Conservation (phyloP, 108 stramenopile species). For the Heterococcus sp. region DNA sequence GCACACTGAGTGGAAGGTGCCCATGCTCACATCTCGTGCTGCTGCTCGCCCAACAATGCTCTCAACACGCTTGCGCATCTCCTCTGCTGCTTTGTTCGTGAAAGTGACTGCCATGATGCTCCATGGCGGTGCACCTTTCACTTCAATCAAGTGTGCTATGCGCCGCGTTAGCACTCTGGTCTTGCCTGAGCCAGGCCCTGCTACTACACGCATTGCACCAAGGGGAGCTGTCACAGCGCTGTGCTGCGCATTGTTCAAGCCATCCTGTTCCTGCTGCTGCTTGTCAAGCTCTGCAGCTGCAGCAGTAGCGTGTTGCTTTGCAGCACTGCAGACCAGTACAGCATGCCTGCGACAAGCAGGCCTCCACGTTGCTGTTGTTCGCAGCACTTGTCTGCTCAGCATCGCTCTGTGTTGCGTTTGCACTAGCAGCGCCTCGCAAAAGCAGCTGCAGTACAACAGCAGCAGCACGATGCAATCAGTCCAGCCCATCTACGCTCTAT, state of each 20-base stretch:
- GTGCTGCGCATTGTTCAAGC: conserved; percentile 30
- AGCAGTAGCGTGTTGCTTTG: background rate
- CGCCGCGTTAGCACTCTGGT: conserved; percentile 80
- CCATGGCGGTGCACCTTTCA: conserved; percentile 17
- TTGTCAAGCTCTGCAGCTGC: too few relatives aligned
- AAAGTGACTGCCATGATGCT: conserved; percentile 82
- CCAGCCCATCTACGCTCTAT: too few relatives aligned
- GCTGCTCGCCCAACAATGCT: conserved; percentile 44
- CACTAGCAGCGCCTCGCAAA: too few relatives aligned
- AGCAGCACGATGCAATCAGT: too few relatives aligned
- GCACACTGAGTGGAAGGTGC: conserved; percentile 52
- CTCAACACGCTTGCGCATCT: conserved; percentile 73
- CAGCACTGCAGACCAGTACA: too few relatives aligned
- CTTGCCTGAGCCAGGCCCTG: conserved; percentile 87
- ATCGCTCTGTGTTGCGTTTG: too few relatives aligned
- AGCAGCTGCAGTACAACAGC: too few relatives aligned
- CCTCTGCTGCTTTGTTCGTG: conserved; percentile 81
- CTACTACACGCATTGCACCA: conserved; percentile 45
- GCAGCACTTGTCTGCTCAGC: too few relatives aligned
- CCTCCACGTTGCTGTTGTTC: too few relatives aligned
- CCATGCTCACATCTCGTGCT: conserved; percentile 7
- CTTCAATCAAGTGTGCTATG: conserved; percentile 68
- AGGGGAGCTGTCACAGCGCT: conserved; percentile 13
- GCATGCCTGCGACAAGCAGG: too few relatives aligned
- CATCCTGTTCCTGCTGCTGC: conserved; percentile 4